Evolutionary conservation across 768 basidiomycete species (phyloP).

Genomic region (Rhizopogon salebrosus): DNA sequence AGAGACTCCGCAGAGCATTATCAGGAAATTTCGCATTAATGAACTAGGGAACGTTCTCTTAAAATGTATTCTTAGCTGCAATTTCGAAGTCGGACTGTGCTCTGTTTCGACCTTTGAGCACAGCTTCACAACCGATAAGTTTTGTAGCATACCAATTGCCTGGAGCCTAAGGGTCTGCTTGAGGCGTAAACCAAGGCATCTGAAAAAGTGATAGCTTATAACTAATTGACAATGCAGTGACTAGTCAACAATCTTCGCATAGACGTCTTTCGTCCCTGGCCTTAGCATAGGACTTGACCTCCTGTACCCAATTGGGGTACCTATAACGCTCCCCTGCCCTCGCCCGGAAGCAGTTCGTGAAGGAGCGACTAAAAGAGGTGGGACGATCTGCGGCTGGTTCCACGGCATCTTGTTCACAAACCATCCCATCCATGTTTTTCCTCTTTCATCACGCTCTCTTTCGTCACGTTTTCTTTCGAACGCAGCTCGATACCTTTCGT

Average conservation of each 20-base stretch:
- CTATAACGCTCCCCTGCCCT: conserved; percentile 17
- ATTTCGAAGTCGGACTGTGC: no score
- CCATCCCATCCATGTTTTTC: conserved; percentile 27
- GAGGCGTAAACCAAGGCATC: no score
- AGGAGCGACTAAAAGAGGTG: conserved; percentile 11
- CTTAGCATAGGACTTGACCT: conserved; percentile 29
- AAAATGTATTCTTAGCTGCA: no score
- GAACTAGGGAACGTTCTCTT: neutral
- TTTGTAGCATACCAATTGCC: no score
- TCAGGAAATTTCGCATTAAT: neutral
- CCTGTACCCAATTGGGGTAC: conserved; percentile 28
- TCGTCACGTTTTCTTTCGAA: conserved; percentile 80
- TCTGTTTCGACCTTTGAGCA: no score
- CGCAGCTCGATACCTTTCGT: conserved; percentile 84
- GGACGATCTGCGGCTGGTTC: conserved; percentile 10
- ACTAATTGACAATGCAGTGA: no score
- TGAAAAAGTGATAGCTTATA: neutral
- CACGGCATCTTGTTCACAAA: conserved; percentile 24
- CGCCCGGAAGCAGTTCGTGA: conserved; percentile 21
- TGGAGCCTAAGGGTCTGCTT: no score
- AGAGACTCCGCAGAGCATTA: neutral
- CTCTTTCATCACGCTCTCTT: conserved; percentile 38
- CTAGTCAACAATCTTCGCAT: conserved; percentile 13
- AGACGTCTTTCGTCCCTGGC: conserved; percentile 20
- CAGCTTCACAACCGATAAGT: no score